These are phyloP conservation scores for Holtermannia corniformis DNA, from an alignment of 768 basidiomycete species.

Conservation along the genomic window DNA sequence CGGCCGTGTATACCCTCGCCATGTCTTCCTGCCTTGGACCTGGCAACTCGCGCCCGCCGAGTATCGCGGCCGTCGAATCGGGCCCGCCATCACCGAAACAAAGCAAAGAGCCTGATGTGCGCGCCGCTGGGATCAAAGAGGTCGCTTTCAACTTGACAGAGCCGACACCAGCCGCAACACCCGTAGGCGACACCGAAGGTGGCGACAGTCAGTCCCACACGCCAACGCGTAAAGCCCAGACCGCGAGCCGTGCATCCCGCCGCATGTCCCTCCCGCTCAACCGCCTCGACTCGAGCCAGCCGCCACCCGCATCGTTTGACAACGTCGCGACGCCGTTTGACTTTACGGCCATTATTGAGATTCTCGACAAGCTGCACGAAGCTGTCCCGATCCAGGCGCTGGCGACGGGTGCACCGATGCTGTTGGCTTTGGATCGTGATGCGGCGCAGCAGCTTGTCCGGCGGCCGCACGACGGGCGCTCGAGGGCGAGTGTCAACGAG, in stretches of 20 bases:
- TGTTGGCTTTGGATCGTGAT: slow-evolving; percentile 60
- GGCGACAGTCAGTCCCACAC: slow-evolving; percentile 4
- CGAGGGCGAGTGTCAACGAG: slow-evolving; percentile 45
- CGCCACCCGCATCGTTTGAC: slow-evolving; percentile 18
- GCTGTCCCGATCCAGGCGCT: slow-evolving; percentile 66
- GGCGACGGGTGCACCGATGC: slow-evolving; percentile 72
- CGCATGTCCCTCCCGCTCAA: slow-evolving; percentile 35
- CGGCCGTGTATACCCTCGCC: slow-evolving; percentile 68
- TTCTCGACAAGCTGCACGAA: slow-evolving; percentile 60
- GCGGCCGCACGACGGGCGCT: slow-evolving; percentile 26
- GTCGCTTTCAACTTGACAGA: slow-evolving; percentile 31
- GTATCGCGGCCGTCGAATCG: slow-evolving; percentile 8
- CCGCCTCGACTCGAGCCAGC: slow-evolving; percentile 16
- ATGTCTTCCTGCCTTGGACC: slow-evolving; percentile 57
- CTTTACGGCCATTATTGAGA: slow-evolving; percentile 59
- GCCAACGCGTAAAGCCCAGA: slow-evolving; percentile 2
- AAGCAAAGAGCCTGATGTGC: background rate
- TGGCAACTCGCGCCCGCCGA: slow-evolving; percentile 33
- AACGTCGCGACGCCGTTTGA: slow-evolving; percentile 59
- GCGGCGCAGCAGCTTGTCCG: slow-evolving; percentile 42
- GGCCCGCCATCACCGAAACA: slow-evolving; percentile 1
- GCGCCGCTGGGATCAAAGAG: slow-evolving; percentile 7
- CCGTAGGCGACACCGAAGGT: background rate
- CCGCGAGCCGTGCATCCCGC: slow-evolving; percentile 8
- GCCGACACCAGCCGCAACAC: slow-evolving; percentile 20